Evolutionary conservation across 2,329 filamentous ascomycete species (phyloP).

Genomic region (Fulvia fulva): DNA sequence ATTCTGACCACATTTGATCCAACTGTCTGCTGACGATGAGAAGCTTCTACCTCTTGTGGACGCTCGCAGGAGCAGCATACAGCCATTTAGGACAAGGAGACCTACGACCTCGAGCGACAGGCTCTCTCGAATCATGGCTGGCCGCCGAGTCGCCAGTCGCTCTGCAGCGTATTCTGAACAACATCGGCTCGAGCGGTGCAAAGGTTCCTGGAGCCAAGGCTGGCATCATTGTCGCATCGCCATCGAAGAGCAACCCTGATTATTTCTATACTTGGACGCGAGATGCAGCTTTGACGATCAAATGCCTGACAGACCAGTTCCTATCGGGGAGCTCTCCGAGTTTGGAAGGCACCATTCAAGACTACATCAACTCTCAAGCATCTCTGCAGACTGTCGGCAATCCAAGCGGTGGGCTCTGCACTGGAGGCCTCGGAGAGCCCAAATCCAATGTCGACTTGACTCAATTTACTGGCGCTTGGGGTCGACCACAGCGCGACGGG

Average conservation of each 20-base stretch:
- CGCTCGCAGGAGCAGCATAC: constrained; percentile 6
- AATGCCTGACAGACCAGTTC: constrained; percentile 65
- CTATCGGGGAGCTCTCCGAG: constrained; percentile 52
- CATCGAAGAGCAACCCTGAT: constrained; percentile 51
- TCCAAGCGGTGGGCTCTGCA: constrained; percentile 58
- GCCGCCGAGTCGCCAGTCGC: constrained; percentile 46
- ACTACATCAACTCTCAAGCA: constrained; percentile 66
- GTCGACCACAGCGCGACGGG: constrained; percentile 74
- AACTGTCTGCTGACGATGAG: constrained; percentile 8
- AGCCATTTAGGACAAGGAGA: constrained; percentile 9
- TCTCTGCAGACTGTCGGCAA: constrained; percentile 64
- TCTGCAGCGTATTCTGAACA: constrained; percentile 51
- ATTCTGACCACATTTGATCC: background rate
- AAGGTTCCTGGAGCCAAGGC: constrained; percentile 46
- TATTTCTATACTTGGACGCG: constrained; percentile 78
- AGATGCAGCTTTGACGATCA: constrained; percentile 68
- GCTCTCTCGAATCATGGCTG: constrained; percentile 35
- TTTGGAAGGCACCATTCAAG: constrained; percentile 59
- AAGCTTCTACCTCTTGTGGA: constrained; percentile 8
- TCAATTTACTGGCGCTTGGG: constrained; percentile 56
- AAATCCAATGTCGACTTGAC: constrained; percentile 66
- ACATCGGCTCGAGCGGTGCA: constrained; percentile 52
- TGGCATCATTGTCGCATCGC: constrained; percentile 54
- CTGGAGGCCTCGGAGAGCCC: constrained; percentile 62
- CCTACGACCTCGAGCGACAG: constrained; percentile 15